Base-by-base conservation (phyloP, 1,284 basidiomycete species). In the Cryptococcus deneoformans region DNA sequence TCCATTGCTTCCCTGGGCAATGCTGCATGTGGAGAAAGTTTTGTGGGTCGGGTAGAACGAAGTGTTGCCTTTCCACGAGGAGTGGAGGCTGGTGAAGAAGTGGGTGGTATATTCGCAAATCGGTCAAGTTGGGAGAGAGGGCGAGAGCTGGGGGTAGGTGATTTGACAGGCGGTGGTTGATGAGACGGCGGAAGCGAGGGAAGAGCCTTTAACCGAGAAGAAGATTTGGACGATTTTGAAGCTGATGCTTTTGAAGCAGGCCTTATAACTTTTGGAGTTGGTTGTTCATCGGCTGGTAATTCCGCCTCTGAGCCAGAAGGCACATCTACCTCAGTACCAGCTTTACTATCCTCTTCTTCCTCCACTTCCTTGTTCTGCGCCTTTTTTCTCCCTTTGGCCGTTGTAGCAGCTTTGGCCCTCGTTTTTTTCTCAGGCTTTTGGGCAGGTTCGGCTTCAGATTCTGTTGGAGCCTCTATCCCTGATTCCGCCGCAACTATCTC, bases 21-120 rank as follows among this genome's bases (percentile, higher is more conserved):
- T 3, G 37, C 37, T 6, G 39, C 40, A 42, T 55, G 58, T 1
- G 60, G 59, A 6, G 57, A 56, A 11, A 56, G 50, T 24, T 46
- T 51, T 11, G 46, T 8, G 14, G 61, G 57, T 29, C 54, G 46
- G 20, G 49, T 38, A 5, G 59, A 48, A 3, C 57, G 36, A 14
- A 59, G 29, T 1, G 58, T 53, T 0, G 59, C 42, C 50, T 57
- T 57, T 1, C 56, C 45, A 20, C 59, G 56, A 20, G 59, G 64
- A 9, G 56, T 52, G 24, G 49, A 51, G 29, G 61, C 42, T 20
- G 66, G 62, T 10, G 64, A 61, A 5, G 62, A 65, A 29, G 29
- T 29, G 1, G 64, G 62, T 24, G 69, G 69, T 9, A 70, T 62
- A 54, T 72, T 74, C 7, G 64, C 57, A 60, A 72, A 69, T 38